A percentile compares a stretch with the other conserved stretches of the same genome.
Evolutionary conservation across 768 basidiomycete species (phyloP).

Genomic region (Mycena polygramma): DNA sequence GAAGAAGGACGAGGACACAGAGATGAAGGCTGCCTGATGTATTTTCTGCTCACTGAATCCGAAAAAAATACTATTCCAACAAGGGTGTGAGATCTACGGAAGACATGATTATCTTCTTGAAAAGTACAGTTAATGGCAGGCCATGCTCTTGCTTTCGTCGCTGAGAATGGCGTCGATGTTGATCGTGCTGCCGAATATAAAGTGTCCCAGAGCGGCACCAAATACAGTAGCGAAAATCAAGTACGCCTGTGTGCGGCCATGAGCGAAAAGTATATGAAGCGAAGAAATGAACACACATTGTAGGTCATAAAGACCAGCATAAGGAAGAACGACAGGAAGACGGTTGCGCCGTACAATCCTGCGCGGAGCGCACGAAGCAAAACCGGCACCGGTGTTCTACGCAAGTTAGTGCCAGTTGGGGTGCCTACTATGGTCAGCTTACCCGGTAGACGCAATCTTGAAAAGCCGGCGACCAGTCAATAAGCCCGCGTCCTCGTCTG

Average conservation of each 20-base stretch:
- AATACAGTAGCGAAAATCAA: slow-evolving; percentile 85
- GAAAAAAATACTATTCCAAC: slow-evolving; percentile 30
- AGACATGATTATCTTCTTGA: background rate
- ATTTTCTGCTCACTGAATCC: slow-evolving; percentile 23
- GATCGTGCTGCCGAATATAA: slow-evolving; percentile 75
- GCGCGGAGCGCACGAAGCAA: slow-evolving; percentile 71
- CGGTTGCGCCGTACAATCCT: slow-evolving; percentile 76
- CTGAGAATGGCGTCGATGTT: slow-evolving; percentile 71
- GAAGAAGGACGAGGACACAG: slow-evolving; percentile 88
- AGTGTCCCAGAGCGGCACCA: slow-evolving; percentile 89
- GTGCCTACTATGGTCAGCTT: slow-evolving; percentile 39
- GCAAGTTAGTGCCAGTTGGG: background rate
- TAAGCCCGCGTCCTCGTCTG: slow-evolving; percentile 66
- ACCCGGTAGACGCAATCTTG: slow-evolving; percentile 58
- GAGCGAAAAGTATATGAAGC: background rate
- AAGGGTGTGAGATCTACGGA: slow-evolving; percentile 13
- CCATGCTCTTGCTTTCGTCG: slow-evolving; percentile 75
- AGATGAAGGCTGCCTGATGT: slow-evolving; percentile 73
- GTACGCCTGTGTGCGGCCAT: slow-evolving; percentile 71
- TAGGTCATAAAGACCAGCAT: slow-evolving; percentile 99
- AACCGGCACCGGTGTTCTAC: slow-evolving; percentile 65
- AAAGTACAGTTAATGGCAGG: slow-evolving; percentile 74
- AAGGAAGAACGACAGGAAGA: slow-evolving; percentile 88
- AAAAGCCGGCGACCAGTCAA: slow-evolving; percentile 61
- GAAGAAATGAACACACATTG: slow-evolving; percentile 69